These are phyloP conservation scores for Tillandsia fasciculata DNA, from an alignment of 176 grass and related monocot species.

Conservation along the genomic window DNA sequence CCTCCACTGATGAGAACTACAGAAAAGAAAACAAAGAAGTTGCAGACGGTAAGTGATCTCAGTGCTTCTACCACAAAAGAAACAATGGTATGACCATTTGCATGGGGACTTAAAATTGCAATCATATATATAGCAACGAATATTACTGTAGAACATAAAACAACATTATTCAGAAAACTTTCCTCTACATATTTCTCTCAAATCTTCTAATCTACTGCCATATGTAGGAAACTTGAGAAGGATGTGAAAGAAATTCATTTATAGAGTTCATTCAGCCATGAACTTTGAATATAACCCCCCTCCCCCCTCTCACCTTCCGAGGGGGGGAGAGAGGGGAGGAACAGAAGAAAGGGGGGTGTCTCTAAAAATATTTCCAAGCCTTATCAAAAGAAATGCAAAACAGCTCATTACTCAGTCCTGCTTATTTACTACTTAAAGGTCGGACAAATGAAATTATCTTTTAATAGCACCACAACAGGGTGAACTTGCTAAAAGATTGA, in stretches of 20 bases:
- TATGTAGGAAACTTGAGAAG: too few relatives aligned
- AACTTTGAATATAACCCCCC: background rate
- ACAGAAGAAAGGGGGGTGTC: background rate
- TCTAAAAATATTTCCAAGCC: background rate
- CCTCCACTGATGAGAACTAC: slow-evolving; percentile 78
- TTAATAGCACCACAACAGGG: background rate
- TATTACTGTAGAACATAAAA: background rate
- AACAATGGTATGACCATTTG: background rate
- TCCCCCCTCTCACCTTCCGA: background rate
- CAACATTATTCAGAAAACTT: background rate
- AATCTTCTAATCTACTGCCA: background rate
- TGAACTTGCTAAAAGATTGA: slow-evolving; percentile 10
- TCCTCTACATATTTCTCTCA: background rate
- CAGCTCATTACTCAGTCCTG: too few relatives aligned
- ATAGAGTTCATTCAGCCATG: too few relatives aligned
- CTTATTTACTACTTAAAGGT: too few relatives aligned
- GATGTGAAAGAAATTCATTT: too few relatives aligned
- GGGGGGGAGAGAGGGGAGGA: too few relatives aligned
- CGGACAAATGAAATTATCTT: too few relatives aligned
- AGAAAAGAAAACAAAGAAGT: background rate
- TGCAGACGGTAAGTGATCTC: background rate
- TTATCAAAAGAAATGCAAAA: background rate
- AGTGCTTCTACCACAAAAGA: background rate
- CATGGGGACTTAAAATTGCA: slow-evolving; percentile 6
- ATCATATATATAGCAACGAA: background rate